A percentile compares a stretch with the other conserved stretches of the same genome.
phyloP scores from a whole-genome alignment of 768 basidiomycete species.

The Hypholoma sublateritium region DNA sequence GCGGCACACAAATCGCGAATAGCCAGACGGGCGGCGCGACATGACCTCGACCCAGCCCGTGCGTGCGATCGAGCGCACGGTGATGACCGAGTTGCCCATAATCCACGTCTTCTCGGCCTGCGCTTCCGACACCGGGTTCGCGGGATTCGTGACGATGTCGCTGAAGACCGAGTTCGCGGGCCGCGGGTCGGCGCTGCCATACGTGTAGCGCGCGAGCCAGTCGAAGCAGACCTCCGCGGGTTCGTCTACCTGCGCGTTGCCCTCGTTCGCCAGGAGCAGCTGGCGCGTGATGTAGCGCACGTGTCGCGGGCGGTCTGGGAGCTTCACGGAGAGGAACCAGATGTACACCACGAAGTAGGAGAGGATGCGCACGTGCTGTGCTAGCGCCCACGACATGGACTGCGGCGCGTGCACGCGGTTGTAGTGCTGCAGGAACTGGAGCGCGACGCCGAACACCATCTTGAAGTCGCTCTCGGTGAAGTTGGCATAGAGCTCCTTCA shows the following conservation, averaged over 20 bases:
- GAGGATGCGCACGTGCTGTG: slow-evolving; percentile 87
- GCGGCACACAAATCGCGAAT: slow-evolving; percentile 79
- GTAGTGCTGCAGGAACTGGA: slow-evolving; percentile 93
- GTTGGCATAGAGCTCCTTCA: slow-evolving; percentile 79
- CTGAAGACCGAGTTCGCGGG: slow-evolving; percentile 78
- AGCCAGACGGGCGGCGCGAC: slow-evolving; percentile 85
- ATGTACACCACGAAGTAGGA: slow-evolving; percentile 90
- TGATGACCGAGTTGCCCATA: slow-evolving; percentile 80
- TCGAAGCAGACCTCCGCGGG: slow-evolving; percentile 97
- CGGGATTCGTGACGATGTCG: slow-evolving; percentile 68
- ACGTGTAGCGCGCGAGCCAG: slow-evolving; percentile 94
- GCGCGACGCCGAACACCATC: slow-evolving; percentile 90
- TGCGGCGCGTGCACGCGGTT: slow-evolving; percentile 59
- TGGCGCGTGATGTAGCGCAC: slow-evolving; percentile 86
- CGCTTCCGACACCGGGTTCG: slow-evolving; percentile 19
- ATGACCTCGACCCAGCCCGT: slow-evolving; percentile 89
- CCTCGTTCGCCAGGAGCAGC: slow-evolving; percentile 83
- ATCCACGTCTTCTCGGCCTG: slow-evolving; percentile 80
- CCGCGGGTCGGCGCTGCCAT: slow-evolving; percentile 89
- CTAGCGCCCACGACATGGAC: slow-evolving; percentile 78
- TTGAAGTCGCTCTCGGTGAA: slow-evolving; percentile 90
- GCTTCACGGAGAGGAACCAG: slow-evolving; percentile 90
- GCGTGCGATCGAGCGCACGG: slow-evolving; percentile 69
- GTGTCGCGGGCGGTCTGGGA: slow-evolving; percentile 78
- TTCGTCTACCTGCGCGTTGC: slow-evolving; percentile 72